These are phyloP conservation scores for Haematococcus lacustris DNA, from an alignment of 139 green algal genomes.

Conservation along the genomic window DNA sequence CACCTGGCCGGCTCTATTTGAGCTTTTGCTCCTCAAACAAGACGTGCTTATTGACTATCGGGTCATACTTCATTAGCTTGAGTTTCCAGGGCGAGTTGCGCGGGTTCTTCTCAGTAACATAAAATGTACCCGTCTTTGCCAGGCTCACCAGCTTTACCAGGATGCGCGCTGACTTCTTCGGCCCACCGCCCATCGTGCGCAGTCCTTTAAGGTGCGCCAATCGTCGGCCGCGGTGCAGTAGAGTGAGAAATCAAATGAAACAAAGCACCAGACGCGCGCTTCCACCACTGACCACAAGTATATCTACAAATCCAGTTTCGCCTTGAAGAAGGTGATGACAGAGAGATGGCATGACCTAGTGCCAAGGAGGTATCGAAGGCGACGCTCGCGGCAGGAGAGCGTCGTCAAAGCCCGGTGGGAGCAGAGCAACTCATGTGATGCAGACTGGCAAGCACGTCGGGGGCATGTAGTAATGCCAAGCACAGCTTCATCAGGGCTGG, in stretches of 20 bases:
- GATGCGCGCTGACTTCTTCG: constrained; percentile 7
- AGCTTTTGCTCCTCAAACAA: constrained; percentile 84
- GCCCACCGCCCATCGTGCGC: background rate
- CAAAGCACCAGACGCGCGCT: background rate
- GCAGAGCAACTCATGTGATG: no score
- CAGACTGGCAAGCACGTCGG: no score
- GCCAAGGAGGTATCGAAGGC: background rate
- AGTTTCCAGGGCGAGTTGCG: constrained; percentile 71
- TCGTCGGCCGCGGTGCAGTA: background rate
- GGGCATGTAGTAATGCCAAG: background rate
- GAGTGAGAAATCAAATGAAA: background rate
- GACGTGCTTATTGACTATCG: constrained; percentile 63
- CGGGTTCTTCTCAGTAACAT: constrained; percentile 74
- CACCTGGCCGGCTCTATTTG: no score
- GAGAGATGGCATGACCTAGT: background rate
- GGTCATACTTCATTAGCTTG: constrained; percentile 80
- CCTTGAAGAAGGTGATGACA: background rate
- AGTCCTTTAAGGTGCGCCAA: background rate
- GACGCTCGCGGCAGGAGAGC: no score
- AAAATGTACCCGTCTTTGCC: constrained; percentile 73
- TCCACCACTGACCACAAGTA: background rate
- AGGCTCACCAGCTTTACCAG: constrained; percentile 37
- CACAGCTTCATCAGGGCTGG: background rate
- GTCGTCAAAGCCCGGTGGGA: no score
- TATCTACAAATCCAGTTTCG: no score